Evolutionary conservation across 2,329 filamentous ascomycete species (phyloP), one percentile per base, ranked within the genome.

Genomic region (Neofusicoccum kwambonambiense): DNA sequence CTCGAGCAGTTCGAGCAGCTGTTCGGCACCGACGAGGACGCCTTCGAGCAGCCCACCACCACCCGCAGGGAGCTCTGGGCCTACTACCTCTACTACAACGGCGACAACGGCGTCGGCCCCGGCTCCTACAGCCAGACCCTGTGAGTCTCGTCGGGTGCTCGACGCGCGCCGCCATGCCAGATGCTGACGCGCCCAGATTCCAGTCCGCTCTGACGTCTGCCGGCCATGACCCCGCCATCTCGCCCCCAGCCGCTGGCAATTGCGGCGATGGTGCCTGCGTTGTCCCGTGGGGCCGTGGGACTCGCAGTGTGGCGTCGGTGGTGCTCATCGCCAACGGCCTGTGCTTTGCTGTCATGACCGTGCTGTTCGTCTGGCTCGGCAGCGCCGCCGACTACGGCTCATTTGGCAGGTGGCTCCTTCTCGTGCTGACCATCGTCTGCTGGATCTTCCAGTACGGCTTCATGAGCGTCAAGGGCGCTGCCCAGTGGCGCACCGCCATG

Each of bases 251-350:
- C 1, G 87, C 87, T 13, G 77, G 77, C 42, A 74, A 81, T 27
- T 68, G 73, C 13, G 70, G 67, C 9, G 73, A 54, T 37, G 66
- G 65, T 4, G 64, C 54, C 0, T 67, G 66, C 56, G 64, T 66
- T 12, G 60, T 68, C 2, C 65, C 67, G 4, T 68, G 66, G 62
- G 67, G 65, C 44, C 62, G 41, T 0, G 66, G 66, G 8, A 68
- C 63, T 7, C 82, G 86, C 62, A 85, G 85, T n/a, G 84, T 89
- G 70, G 87, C 88, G 73, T 87, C 84, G 65, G 87, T 90, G 62
- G 86, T 90, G 3, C 78, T 90, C 7, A 78, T 89, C 0, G 82
- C 82, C 72, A 90, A 90, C 70, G 88, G 89, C 62, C 86, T 90
- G 64, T 87, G 84, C 15, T 91, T 91, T 71, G 87, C 87, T 1